Base-by-base conservation (phyloP, 139 green algal genomes). In the Coelastrella sp. region DNA sequence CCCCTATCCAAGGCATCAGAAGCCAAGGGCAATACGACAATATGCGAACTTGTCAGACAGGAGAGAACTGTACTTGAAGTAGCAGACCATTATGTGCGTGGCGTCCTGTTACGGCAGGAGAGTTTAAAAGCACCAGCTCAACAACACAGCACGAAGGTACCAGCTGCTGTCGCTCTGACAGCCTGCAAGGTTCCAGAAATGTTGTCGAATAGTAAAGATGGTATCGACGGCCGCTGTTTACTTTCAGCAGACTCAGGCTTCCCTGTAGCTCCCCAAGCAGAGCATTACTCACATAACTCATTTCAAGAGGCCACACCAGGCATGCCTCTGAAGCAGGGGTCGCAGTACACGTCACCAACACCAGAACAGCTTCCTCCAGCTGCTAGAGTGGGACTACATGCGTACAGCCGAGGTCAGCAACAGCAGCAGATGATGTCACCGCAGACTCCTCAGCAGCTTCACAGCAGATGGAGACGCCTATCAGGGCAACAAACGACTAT, bases 331-430 rank as follows among this genome's bases (percentile, higher is more conserved):
- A 64, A n/a, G 7, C 53, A 32, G 53, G 17, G 53, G 6, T 32
- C 2, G 17, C 53, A 64, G 53, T 41, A 69, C 62, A 69, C 40
- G 17, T 80, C 72, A 43, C 72, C 72, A 32, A 80, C 72, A 8
- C 72, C 72, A 66, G 72, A 80, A 37, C 72, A 80, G 72, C 72
- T 80, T 32, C 72, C 72, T n/a, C 45, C 72, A 48, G 6, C 67
- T 15, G 13, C 27, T 5, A 66, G 73, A 35, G 6, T n/a, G 23
- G 41, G 19, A 19, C 5, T 53, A 51, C 45, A n/a, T 53, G 30
- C 35, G 25, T 38, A 23, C 75, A 82, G 75, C 50, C 5, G 35
- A 48, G 50, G 45, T 57, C 45, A 43, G 25, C 40, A 59, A 15
- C 25, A 60, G 38, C 69, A 68, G 67, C 67, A 53, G 2, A 38